A percentile compares a stretch with the other conserved stretches of the same genome.
Conservation (phyloP, 2,329 filamentous ascomycete species). For the Venturia pyrina region DNA sequence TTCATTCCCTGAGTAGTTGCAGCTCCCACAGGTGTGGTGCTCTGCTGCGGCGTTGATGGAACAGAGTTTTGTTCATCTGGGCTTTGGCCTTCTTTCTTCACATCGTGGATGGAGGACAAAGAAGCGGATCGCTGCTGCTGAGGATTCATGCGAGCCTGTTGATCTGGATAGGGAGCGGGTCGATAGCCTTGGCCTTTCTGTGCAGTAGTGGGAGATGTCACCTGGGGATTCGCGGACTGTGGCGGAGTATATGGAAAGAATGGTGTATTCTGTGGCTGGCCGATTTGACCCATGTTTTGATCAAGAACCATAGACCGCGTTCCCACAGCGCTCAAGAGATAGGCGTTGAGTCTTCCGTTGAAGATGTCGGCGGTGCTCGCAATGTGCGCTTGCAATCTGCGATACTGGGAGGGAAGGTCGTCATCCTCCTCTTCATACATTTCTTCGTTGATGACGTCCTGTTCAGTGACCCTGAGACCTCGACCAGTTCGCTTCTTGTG, state of each 20-base stretch:
- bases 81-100: background rate
- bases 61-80: background rate
- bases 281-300: constrained; percentile 2
- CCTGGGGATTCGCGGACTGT: background rate
- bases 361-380: constrained; percentile 6
- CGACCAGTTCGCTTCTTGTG: constrained; percentile 83
- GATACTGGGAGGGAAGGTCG: constrained; percentile 31
- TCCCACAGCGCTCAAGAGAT: background rate
- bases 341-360: constrained; percentile 9
- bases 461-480: constrained; percentile 67
- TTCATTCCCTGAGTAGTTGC: background rate
- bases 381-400: constrained; percentile 8
- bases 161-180: background rate
- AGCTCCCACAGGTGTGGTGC: background rate
- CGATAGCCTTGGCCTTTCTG: constrained; percentile 1
- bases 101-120: background rate
- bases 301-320: constrained; percentile 2
- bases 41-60: background rate
- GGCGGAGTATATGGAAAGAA: constrained; percentile 9
- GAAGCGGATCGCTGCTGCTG: constrained; percentile 1
- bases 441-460: constrained; percentile 81
- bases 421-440: constrained; percentile 97
- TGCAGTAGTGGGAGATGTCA: background rate
- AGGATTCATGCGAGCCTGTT: background rate
- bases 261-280: constrained; percentile 1